Evolutionary conservation across 2,329 filamentous ascomycete genomes (phyloP), one percentile per base, ranked within the genome.

Genomic region (Nannizziopsis barbatae): DNA sequence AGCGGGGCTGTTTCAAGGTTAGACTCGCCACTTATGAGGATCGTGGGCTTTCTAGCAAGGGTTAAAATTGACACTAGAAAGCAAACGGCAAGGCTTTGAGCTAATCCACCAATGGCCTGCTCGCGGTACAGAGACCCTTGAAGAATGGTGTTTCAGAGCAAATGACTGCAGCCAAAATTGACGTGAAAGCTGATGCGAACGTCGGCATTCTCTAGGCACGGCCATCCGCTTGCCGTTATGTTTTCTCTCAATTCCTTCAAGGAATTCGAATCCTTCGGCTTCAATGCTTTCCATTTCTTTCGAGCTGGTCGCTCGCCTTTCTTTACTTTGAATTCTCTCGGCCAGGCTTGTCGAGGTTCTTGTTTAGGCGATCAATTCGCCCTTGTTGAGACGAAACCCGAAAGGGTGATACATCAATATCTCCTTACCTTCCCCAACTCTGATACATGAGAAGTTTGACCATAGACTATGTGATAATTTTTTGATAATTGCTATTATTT

Each of bases 391-490:
- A 41, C 45, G 22, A 37, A 33, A 37, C 39, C 37, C 20, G 37
- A 36, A 36, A 22, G 27, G 45, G 18, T 39, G 18, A 43, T 39
- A 22, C 32, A 12, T 49, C 31, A 22, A 20, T 33, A 14, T 20
- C 8, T 32, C 5, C 30, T 3, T 35, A 30, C 42, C 12, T 35
- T 14, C n/a, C 17, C 20, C 22, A 5, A 18, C 40, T 43, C 40
- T 49, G 46, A 49, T 40, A 49, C 46, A 41, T 42, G 32, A 39
- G 33, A 17, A 11, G 46, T 49, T 49, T 49, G 46, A 49, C 17
- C 11, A 31, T 39, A 18, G 27, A 39, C 37, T 31, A 38, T 30
- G 35, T 36, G 30, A 27, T 47, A 31, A 47, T 15, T 33, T 42
- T 42, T 41, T 17, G 27, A 33, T 31, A 32, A 11, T 11, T 36